Conservation (phyloP, 108 stramenopile species). For the Discostella stelligeroides region DNA sequence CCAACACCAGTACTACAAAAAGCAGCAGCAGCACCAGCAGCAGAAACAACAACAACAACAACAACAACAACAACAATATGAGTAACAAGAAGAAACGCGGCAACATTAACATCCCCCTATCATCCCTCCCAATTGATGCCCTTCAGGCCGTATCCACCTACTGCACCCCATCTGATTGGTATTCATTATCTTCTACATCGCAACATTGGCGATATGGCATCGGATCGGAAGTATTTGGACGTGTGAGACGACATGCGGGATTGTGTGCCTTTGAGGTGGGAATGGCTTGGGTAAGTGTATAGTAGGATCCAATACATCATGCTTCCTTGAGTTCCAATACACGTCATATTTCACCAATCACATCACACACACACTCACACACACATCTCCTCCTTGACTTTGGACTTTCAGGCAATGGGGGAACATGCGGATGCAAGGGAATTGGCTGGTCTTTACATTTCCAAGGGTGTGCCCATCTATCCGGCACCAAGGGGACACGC, state of each 20-base stretch:
- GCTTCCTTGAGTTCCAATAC: no score
- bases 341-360: no score
- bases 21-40: no score
- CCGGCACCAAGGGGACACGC: constrained; percentile 70
- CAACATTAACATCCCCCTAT: neutral
- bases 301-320: neutral
- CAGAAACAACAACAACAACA: no score
- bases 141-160: constrained; percentile 13
- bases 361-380: neutral
- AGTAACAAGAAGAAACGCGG: neutral
- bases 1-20: no score
- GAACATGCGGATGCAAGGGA: constrained; percentile 81
- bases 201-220: constrained; percentile 5
- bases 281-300: constrained; percentile 70
- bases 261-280: constrained; percentile 80
- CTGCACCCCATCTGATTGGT: constrained; percentile 3
- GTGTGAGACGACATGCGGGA: constrained; percentile 76
- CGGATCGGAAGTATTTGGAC: constrained; percentile 54
- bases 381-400: neutral
- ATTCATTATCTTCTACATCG: neutral
- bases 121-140: constrained; percentile 21
- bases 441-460: constrained; percentile 70
- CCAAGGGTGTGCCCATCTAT: constrained; percentile 79
- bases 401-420: constrained; percentile 50
- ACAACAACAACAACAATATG: neutral